These are phyloP conservation scores for Claviceps digitariae DNA, from an alignment of 2,329 filamentous ascomycete genomes.

Conservation along the genomic window DNA sequence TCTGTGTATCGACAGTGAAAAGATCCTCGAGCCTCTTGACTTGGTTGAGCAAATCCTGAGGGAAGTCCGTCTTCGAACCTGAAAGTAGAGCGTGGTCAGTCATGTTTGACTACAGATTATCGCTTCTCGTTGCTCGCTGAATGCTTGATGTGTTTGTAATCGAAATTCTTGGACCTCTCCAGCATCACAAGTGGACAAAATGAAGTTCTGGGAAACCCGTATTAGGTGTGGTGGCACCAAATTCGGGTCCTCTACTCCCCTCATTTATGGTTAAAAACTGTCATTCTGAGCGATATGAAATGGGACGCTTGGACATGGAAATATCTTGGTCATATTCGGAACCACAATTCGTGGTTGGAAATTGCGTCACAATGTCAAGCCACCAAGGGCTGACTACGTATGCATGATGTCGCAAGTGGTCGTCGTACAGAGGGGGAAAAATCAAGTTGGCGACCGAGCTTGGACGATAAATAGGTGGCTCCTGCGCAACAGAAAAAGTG, in stretches of 20 bases:
- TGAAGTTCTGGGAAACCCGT: background rate
- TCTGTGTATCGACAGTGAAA: slow-evolving; percentile 64
- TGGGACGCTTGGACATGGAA: background rate
- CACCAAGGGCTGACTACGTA: background rate
- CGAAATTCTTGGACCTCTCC: background rate
- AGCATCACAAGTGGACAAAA: background rate
- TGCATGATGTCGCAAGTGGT: background rate
- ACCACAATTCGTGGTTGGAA: background rate
- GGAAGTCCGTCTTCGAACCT: slow-evolving; percentile 88
- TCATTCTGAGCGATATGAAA: background rate
- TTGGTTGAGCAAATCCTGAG: slow-evolving; percentile 66
- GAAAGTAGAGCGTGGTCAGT: slow-evolving; percentile 10
- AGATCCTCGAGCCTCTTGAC: slow-evolving; percentile 73
- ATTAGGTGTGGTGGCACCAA: background rate
- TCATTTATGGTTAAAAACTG: background rate
- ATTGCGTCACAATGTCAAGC: slow-evolving; percentile 1
- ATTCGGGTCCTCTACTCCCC: background rate
- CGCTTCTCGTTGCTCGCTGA: background rate
- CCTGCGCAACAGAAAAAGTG: background rate
- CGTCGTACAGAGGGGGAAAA: background rate
- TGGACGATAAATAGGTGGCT: background rate
- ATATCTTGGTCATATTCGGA: background rate
- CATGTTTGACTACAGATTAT: background rate
- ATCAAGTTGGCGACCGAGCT: background rate
- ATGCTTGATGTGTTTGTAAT: background rate